phyloP scores from a whole-genome alignment of 108 stramenopile species.

The Pseudonitzschia pungens region DNA sequence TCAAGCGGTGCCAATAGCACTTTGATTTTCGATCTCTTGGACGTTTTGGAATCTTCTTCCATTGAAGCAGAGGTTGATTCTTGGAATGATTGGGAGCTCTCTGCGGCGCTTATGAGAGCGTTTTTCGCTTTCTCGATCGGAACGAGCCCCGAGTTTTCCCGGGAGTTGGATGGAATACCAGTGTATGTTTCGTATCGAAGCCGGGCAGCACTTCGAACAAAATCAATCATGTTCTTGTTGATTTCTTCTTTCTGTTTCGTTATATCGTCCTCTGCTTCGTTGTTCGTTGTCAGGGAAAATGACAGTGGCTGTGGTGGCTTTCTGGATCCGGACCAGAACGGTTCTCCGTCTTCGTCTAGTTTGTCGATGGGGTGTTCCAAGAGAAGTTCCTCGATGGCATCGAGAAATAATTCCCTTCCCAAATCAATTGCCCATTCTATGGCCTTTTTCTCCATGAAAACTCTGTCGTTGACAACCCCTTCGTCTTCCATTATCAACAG shows the following conservation, averaged over 20 bases:
- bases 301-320: constrained; percentile 56
- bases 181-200: constrained; percentile 65
- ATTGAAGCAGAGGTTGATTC: constrained; percentile 30
- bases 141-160: constrained; percentile 27
- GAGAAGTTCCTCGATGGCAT: constrained; percentile 58
- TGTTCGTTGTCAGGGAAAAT: constrained; percentile 37
- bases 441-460: constrained; percentile 30
- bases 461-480: not conserved
- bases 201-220: constrained; percentile 73
- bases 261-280: constrained; percentile 33
- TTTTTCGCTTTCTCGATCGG: constrained; percentile 43
- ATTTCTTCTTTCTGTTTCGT: constrained; percentile 47
- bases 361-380: constrained; percentile 87
- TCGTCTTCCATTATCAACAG: constrained; percentile 43
- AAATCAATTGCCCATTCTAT: constrained; percentile 66
- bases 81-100: constrained; percentile 59
- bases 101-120: constrained; percentile 32
- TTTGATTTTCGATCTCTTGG: not conserved
- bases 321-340: constrained; percentile 91
- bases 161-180: constrained; percentile 1
- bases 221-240: constrained; percentile 73
- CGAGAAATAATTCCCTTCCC: constrained; percentile 56
- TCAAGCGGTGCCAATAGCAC: not conserved
- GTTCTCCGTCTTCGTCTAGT: constrained; percentile 91
- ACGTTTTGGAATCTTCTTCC: not conserved